Percentiles rank a stretch among this genome's conserved stretches.
These are phyloP conservation scores for Pterulicium gracile DNA, from an alignment of 1,284 basidiomycete genomes.

Conservation along the genomic window DNA sequence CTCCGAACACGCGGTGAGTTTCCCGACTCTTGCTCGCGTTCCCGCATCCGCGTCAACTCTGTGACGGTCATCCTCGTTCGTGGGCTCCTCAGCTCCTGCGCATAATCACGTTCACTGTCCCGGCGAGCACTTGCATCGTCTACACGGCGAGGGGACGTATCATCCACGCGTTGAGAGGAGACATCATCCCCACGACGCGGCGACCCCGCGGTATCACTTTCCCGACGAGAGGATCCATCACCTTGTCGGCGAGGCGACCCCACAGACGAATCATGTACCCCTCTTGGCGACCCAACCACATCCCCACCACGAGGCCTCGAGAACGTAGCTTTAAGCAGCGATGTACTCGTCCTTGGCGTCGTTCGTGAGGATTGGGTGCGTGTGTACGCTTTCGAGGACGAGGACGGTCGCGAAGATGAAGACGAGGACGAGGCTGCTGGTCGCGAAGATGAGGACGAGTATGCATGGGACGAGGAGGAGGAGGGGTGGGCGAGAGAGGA, in stretches of 20 bases:
- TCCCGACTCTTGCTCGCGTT: too few relatives aligned
- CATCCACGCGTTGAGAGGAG: not conserved
- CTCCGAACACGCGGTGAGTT: too few relatives aligned
- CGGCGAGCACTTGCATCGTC: not conserved
- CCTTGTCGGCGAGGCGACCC: not conserved
- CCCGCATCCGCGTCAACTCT: not conserved
- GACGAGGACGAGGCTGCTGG: not conserved
- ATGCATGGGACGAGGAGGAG: not conserved
- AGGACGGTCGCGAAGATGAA: not conserved
- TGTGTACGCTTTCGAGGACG: not conserved
- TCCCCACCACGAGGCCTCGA: too few relatives aligned
- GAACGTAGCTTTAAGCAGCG: too few relatives aligned
- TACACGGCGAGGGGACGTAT: not conserved
- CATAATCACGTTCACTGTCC: not conserved
- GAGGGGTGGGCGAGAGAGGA: not conserved
- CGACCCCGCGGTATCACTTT: too few relatives aligned
- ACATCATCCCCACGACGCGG: too few relatives aligned
- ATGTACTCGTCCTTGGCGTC: too few relatives aligned
- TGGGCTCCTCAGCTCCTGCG: not conserved
- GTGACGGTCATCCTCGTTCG: not conserved
- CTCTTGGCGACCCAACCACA: too few relatives aligned
- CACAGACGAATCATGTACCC: not conserved
- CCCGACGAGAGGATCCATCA: not conserved
- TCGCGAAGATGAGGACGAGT: not conserved
- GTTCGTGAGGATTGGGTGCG: not conserved